Conservation (phyloP, 1,139 yeast genomes). For the Debaryomyces robertsiae region DNA sequence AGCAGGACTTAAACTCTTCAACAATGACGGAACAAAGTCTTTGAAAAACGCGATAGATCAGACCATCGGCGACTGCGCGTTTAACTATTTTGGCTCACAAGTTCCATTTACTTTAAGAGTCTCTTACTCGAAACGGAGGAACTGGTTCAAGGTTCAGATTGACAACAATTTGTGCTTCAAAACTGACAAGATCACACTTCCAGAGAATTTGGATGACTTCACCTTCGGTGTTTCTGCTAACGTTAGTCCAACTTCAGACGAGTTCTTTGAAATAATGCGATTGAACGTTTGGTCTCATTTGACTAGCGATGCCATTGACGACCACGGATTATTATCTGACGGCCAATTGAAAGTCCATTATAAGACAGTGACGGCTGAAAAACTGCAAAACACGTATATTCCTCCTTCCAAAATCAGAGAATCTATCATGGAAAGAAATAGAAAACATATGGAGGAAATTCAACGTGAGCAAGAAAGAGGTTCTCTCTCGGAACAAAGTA, state of each 20-base stretch:
- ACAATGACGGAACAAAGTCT: slow-evolving; percentile 55
- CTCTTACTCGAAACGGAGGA: slow-evolving; percentile 49
- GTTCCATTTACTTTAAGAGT: slow-evolving; percentile 71
- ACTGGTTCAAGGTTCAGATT: slow-evolving; percentile 61
- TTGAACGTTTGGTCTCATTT: slow-evolving; percentile 56
- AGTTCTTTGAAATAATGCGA: slow-evolving; percentile 61
- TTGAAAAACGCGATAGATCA: slow-evolving; percentile 27
- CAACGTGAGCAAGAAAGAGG: slow-evolving; percentile 12
- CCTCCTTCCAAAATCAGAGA: slow-evolving; percentile 33
- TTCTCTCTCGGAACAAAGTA: slow-evolving; percentile 1
- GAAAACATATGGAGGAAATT: slow-evolving; percentile 28
- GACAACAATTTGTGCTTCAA: slow-evolving; percentile 73
- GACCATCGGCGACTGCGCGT: slow-evolving; percentile 57
- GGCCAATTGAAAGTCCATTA: slow-evolving; percentile 38
- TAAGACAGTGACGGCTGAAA: slow-evolving; percentile 20
- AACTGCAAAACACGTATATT: slow-evolving; percentile 9
- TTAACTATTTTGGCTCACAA: slow-evolving; percentile 63
- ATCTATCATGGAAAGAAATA: slow-evolving; percentile 43
- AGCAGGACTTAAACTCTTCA: slow-evolving; percentile 56
- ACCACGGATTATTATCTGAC: slow-evolving; percentile 55
- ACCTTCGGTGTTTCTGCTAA: slow-evolving; percentile 57
- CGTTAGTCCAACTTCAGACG: slow-evolving; percentile 42
- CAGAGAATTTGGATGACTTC: slow-evolving; percentile 30
- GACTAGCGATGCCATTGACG: slow-evolving; percentile 58
- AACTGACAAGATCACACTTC: slow-evolving; percentile 53